Base-by-base conservation (phyloP, 2,329 filamentous ascomycete genomes). In the Coniosporium tulheliwenetii region DNA sequence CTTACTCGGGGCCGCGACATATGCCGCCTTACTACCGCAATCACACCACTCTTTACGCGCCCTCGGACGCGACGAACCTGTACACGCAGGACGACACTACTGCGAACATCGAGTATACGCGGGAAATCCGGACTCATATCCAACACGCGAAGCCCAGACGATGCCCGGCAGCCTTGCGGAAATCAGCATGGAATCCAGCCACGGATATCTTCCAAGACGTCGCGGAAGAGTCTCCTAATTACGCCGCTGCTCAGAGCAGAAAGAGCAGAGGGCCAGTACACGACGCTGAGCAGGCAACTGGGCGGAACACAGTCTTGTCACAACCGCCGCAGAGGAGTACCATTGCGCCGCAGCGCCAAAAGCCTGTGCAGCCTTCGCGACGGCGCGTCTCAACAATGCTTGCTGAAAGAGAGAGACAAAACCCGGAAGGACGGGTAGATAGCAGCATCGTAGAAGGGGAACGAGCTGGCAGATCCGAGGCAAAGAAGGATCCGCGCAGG, bases 401-500 rank as follows among this genome's bases (percentile, higher is more conserved):
- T 10, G 36, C 16, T 19, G 10, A 7, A 19, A 37, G 36, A 19
- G n/a, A 37, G 10, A 15, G 36, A 10, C 8, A 10, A 8, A 15
- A 10, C 3, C 5, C 36, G 16, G 14, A 37, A 37, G 30, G 15
- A 19, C 33, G 12, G 9, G 34, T 13, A 16, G 34, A 37, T 26
- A 36, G 14, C 9, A 13, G 30, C 30, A n/a, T 16, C 34, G 31
- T 10, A 8, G 31, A n/a, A 40, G 13, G 10, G 19, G 16, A 33
- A 19, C n/a, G 29, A 26, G 10, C 10, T 15, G n/a, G n/a, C n/a
- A 37, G 9, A 37, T 26, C 19, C 31, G 39, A 41, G 33, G 10
- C 48, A 14, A 47, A 49, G 39, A 67, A 66, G 48, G 60, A 66
- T 13, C 56, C 59, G 4, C 57, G 66, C 40, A 55, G 66, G 43